A percentile compares a stretch with the other conserved stretches of the same genome.
These are phyloP conservation scores for Obba rivulosa DNA, from an alignment of 768 basidiomycete species.

Conservation along the genomic window DNA sequence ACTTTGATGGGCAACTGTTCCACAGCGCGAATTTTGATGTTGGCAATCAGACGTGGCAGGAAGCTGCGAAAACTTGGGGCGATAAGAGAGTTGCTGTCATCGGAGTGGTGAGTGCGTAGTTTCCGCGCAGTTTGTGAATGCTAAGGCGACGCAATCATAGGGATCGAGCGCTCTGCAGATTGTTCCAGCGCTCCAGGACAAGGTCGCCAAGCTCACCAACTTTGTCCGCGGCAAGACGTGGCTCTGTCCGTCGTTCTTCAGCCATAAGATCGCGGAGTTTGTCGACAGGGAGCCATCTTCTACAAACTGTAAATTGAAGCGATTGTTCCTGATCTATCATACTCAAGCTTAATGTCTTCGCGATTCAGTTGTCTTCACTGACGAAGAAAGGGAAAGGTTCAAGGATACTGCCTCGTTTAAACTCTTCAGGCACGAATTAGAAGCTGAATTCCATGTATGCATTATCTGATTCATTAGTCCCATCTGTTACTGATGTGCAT, in stretches of 20 bases:
- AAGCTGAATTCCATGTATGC: slow-evolving; percentile 44
- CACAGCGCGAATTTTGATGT: slow-evolving; percentile 61
- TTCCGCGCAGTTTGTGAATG: not conserved
- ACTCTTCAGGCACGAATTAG: slow-evolving; percentile 41
- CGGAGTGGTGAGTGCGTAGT: slow-evolving; percentile 40
- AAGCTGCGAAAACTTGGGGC: slow-evolving; percentile 41
- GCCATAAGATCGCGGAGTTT: slow-evolving; percentile 33
- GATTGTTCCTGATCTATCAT: slow-evolving; percentile 9
- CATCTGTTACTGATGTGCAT: not conserved
- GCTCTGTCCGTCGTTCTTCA: slow-evolving; percentile 41
- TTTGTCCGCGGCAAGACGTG: slow-evolving; percentile 57
- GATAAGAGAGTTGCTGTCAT: slow-evolving; percentile 52
- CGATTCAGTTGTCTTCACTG: slow-evolving; percentile 42
- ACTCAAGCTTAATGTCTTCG: slow-evolving; percentile 13
- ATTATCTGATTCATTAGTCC: not conserved
- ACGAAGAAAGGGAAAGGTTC: slow-evolving; percentile 46
- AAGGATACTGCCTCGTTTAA: slow-evolving; percentile 41
- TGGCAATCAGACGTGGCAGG: slow-evolving; percentile 30
- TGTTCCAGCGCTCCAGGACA: slow-evolving; percentile 49
- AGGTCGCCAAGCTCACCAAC: slow-evolving; percentile 41
- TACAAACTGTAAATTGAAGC: slow-evolving; percentile 35
- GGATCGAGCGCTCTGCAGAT: slow-evolving; percentile 59
- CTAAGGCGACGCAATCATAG: slow-evolving; percentile 21
- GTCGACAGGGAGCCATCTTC: slow-evolving; percentile 27
- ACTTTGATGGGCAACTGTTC: slow-evolving; percentile 48